Evolutionary conservation across 2,329 filamentous ascomycete genomes (phyloP).

Genomic region (Botrytis fragariae): DNA sequence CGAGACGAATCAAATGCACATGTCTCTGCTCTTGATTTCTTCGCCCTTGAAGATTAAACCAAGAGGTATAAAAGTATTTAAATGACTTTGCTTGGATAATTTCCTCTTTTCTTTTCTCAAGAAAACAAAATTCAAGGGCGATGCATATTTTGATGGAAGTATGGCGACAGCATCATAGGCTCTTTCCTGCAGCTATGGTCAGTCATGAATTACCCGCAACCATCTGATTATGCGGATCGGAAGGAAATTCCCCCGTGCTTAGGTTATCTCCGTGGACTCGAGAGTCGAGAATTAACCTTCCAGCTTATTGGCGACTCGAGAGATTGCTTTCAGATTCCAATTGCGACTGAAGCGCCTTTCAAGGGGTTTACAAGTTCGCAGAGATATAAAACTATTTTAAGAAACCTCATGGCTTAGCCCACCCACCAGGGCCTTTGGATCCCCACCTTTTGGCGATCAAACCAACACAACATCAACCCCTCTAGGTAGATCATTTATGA

Average conservation of each 20-base stretch:
- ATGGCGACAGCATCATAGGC: neutral
- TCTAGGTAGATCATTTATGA: neutral
- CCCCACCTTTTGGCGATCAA: constrained; percentile 14
- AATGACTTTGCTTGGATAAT: neutral
- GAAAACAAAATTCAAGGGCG: neutral
- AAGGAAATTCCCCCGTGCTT: neutral
- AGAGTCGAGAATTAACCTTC: neutral
- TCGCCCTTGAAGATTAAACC: neutral
- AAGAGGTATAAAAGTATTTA: neutral
- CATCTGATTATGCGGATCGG: neutral
- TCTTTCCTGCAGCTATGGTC: neutral
- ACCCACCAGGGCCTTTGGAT: neutral
- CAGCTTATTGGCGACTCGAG: neutral
- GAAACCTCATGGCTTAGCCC: neutral
- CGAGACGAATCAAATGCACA: neutral
- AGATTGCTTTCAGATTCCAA: neutral
- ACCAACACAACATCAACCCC: neutral
- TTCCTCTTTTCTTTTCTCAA: neutral
- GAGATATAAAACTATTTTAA: constrained; percentile 12
- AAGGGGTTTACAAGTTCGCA: neutral
- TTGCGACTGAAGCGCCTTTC: neutral
- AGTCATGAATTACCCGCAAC: neutral
- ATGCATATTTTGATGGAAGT: neutral
- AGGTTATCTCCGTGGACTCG: neutral
- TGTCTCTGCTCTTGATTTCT: neutral